Percentiles rank a stretch among this genome's conserved stretches.
phyloP scores from a whole-genome alignment of 441 rosid genomes.

The Populus hybrid region DNA sequence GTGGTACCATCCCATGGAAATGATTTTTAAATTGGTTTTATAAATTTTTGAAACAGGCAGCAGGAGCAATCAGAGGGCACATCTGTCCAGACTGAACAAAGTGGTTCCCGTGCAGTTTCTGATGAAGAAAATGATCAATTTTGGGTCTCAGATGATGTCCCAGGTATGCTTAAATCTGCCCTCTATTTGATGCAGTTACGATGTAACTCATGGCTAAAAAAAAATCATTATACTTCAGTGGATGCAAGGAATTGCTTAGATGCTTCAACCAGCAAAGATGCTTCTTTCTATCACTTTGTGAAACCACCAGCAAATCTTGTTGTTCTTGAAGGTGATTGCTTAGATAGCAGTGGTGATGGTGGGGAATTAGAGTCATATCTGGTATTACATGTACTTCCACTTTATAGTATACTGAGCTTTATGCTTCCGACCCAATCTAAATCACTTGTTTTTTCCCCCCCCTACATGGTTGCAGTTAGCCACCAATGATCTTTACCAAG shows the following conservation, averaged over 20 bases:
- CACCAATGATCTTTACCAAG: slow-evolving; percentile 64
- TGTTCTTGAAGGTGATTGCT: slow-evolving; percentile 88
- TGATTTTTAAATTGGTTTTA: background rate
- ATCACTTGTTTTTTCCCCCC: background rate
- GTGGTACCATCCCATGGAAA: background rate
- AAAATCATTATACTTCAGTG: slow-evolving; percentile 37
- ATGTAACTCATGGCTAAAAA: slow-evolving; percentile 5
- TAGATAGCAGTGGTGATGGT: slow-evolving; percentile 62
- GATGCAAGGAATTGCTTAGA: slow-evolving; percentile 74
- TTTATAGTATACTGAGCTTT: slow-evolving; percentile 10
- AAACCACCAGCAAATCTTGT: slow-evolving; percentile 91
- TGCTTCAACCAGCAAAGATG: slow-evolving; percentile 49
- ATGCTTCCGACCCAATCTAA: slow-evolving; percentile 16
- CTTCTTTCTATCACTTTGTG: slow-evolving; percentile 52
- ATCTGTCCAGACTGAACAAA: slow-evolving; percentile 35
- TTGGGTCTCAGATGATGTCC: slow-evolving; percentile 70
- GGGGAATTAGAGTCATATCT: slow-evolving; percentile 83
- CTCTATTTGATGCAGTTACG: background rate
- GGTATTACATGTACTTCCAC: slow-evolving; percentile 42
- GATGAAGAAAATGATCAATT: slow-evolving; percentile 64
- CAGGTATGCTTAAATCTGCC: slow-evolving; percentile 43
- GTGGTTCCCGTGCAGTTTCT: slow-evolving; percentile 30
- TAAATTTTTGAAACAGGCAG: slow-evolving; percentile 38
- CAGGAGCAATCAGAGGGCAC: slow-evolving; percentile 47
- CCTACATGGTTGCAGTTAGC: slow-evolving; percentile 60